Conservation (phyloP, 177 flowering plant species). For the Telopea speciosissima region DNA sequence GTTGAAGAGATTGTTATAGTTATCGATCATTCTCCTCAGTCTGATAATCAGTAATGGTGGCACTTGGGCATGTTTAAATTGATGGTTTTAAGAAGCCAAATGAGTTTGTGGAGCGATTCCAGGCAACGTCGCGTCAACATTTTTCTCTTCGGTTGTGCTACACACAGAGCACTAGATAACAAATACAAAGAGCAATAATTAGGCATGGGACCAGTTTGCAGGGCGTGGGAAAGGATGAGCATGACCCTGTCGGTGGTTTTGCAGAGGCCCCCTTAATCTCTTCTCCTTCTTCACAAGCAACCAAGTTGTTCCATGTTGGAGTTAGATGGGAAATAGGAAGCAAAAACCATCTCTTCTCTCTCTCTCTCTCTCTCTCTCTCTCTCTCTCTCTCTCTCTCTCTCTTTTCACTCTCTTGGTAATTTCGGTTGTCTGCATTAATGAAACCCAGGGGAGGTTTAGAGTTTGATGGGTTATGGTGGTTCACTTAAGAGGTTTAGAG, state of each 20-base stretch:
- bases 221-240: slow-evolving; percentile 46
- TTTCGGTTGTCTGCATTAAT: slow-evolving; percentile 2
- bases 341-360: too few relatives aligned
- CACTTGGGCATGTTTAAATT: not conserved
- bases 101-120: slow-evolving; percentile 15
- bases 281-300: slow-evolving; percentile 16
- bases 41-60: too few relatives aligned
- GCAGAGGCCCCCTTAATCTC: slow-evolving; percentile 13
- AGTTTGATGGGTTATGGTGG: not conserved
- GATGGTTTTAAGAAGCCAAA: slow-evolving; percentile 1
- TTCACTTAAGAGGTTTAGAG: not conserved
- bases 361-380: too few relatives aligned
- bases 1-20: too few relatives aligned
- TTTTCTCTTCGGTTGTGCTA: not conserved
- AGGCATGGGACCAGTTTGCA: too few relatives aligned
- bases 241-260: slow-evolving; percentile 52
- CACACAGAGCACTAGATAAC: not conserved
- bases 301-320: slow-evolving; percentile 22
- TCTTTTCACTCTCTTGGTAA: not conserved
- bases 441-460: not conserved
- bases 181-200: slow-evolving; percentile 26
- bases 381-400: not conserved
- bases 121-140: slow-evolving; percentile 1
- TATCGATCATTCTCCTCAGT: too few relatives aligned
- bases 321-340: slow-evolving; percentile 35